A percentile compares a stretch with the other conserved stretches of the same genome.
phyloP scores from a whole-genome alignment of 331 rosid species.

The Pyrus hybrid region DNA sequence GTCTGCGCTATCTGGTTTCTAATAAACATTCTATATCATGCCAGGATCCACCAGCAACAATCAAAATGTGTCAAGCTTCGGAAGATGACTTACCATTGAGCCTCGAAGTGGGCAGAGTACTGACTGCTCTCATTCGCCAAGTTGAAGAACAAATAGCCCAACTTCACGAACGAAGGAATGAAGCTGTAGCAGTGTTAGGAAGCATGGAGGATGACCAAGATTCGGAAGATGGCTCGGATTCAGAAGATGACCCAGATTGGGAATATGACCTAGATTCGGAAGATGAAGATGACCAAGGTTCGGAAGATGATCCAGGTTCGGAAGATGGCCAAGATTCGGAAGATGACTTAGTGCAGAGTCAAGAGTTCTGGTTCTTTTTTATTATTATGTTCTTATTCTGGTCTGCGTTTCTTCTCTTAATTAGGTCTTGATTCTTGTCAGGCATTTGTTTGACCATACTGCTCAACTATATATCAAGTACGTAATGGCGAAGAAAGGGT shows the following conservation, averaged over 20 bases:
- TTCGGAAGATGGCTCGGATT: too few species aligned
- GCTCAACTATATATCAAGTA: neutral
- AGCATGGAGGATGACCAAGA: neutral
- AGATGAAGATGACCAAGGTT: neutral
- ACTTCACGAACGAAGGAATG: neutral
- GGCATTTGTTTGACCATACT: neutral
- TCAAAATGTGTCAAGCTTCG: neutral
- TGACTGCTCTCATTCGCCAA: neutral
- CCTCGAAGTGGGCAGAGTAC: neutral
- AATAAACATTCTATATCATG: neutral
- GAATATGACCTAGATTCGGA: too few species aligned
- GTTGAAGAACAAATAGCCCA: neutral
- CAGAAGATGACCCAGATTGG: too few species aligned
- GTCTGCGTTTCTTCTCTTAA: too few species aligned
- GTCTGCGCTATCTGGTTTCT: too few species aligned
- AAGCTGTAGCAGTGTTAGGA: neutral
- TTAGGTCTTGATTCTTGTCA: neutral
- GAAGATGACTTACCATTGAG: neutral
- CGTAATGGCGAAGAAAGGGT: neutral
- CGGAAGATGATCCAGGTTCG: neutral
- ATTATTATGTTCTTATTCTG: too few species aligned
- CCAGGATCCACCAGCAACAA: neutral
- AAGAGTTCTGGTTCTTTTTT: too few species aligned
- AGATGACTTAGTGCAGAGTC: too few species aligned
- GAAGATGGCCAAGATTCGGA: too few species aligned